A percentile compares a stretch with the other conserved stretches of the same genome.
phyloP scores from a whole-genome alignment of 495 filamentous ascomycete genomes.

The Xylaria flabelliformis region DNA sequence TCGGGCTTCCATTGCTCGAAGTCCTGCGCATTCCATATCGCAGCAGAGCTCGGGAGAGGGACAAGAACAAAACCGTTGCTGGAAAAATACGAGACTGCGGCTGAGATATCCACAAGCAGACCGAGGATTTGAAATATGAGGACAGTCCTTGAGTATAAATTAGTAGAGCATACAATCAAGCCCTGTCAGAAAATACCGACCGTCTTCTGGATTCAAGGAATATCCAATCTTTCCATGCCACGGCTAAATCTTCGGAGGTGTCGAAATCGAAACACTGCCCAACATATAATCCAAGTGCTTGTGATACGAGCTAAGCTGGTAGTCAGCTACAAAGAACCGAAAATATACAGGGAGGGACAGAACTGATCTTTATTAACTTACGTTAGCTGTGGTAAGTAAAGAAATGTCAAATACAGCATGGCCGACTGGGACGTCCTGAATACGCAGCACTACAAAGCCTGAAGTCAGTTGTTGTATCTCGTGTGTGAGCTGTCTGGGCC shows the following conservation, averaged over 20 bases:
- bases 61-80: conserved; percentile 16
- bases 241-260: not conserved
- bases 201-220: conserved; percentile 23
- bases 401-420: conserved; percentile 10
- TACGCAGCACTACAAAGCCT: not conserved
- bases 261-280: not conserved
- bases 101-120: conserved; percentile 22
- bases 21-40: conserved; percentile 11
- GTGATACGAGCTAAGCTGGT: conserved; percentile 3
- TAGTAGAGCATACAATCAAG: not conserved
- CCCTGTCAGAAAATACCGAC: not conserved
- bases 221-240: conserved; percentile 24
- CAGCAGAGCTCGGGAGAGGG: conserved; percentile 10
- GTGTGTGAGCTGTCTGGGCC: not conserved
- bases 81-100: conserved; percentile 6
- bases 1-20: conserved; percentile 10
- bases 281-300: not conserved
- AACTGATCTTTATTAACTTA: not conserved
- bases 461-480: not conserved
- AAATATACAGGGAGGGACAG: not conserved
- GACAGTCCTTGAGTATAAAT: conserved; percentile 1
- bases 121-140: conserved; percentile 24
- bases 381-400: not conserved
- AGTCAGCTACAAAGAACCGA: not conserved
- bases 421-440: not conserved